These are phyloP conservation scores for Heterobasidion annosum DNA, from an alignment of 1,284 basidiomycete species.

Conservation along the genomic window DNA sequence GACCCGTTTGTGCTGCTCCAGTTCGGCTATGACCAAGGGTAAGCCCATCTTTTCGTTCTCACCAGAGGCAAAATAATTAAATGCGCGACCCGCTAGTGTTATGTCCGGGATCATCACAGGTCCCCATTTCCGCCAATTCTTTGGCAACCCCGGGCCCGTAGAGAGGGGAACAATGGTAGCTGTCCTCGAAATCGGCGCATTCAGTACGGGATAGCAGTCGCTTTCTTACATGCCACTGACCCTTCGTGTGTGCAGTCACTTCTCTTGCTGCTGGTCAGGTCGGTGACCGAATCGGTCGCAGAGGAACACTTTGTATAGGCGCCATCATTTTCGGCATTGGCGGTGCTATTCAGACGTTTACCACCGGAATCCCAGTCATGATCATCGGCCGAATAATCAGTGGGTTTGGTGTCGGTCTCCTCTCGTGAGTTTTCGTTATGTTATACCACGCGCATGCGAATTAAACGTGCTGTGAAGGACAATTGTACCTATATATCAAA, in stretches of 20 bases:
- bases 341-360: conserved; percentile 86
- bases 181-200: conserved; percentile 86
- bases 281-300: conserved; percentile 84
- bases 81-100: conserved; percentile 41
- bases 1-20: conserved; percentile 17
- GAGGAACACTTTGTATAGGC: conserved; percentile 82
- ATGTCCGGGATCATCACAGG: conserved; percentile 94
- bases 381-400: conserved; percentile 81
- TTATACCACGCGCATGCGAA: background rate
- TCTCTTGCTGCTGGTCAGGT: conserved; percentile 84
- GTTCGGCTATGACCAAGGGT: conserved; percentile 96
- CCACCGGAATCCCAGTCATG: conserved; percentile 80
- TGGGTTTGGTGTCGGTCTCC: conserved; percentile 89
- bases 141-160: conserved; percentile 67
- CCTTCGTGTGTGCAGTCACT: conserved; percentile 48
- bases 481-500: conserved; percentile 97
- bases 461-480: conserved; percentile 44
- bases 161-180: conserved; percentile 86
- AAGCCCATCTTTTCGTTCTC: conserved; percentile 10
- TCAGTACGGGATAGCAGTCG: conserved; percentile 42
- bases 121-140: conserved; percentile 80
- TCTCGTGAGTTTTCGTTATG: conserved; percentile 54
- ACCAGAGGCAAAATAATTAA: background rate
- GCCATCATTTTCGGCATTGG: conserved; percentile 86
- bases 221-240: background rate